These are phyloP conservation scores for Kodamaea jinghongensis DNA, from an alignment of 805 yeast species.

Conservation along the genomic window DNA sequence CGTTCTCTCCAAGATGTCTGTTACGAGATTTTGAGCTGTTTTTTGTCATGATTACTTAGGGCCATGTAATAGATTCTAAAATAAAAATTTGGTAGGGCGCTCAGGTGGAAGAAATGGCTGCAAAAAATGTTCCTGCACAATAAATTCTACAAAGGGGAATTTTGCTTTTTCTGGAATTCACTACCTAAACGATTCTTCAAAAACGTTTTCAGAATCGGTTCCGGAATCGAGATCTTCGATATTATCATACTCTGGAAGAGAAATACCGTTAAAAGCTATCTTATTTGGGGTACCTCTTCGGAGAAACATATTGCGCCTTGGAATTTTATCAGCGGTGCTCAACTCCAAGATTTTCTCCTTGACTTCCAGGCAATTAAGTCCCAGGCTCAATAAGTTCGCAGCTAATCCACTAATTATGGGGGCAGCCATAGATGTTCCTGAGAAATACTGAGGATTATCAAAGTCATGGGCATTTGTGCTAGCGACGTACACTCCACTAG, in stretches of 20 bases:
- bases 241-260: background rate
- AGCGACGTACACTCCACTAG: slow-evolving; percentile 71
- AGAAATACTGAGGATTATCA: slow-evolving; percentile 33
- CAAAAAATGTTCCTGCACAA: background rate
- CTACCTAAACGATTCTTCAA: background rate
- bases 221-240: background rate
- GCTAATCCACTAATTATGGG: slow-evolving; percentile 70
- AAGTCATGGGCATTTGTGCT: slow-evolving; percentile 46
- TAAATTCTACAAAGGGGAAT: no score
- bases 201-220: background rate
- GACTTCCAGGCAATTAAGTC: slow-evolving; percentile 42
- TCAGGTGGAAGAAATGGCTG: slow-evolving; percentile 4
- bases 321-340: slow-evolving; percentile 49
- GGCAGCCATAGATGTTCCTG: slow-evolving; percentile 83
- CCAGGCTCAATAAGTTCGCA: slow-evolving; percentile 54
- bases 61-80: no score
- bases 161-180: no score
- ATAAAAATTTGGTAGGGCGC: no score
- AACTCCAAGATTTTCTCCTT: slow-evolving; percentile 40
- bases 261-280: slow-evolving; percentile 38
- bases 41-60: no score
- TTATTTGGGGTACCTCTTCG: slow-evolving; percentile 61
- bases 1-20: no score
- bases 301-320: slow-evolving; percentile 41
- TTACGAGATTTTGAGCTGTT: no score